Evolutionary conservation across 768 basidiomycete genomes (phyloP), one percentile per base, ranked within the genome.

Genomic region (Lactarius indigo): DNA sequence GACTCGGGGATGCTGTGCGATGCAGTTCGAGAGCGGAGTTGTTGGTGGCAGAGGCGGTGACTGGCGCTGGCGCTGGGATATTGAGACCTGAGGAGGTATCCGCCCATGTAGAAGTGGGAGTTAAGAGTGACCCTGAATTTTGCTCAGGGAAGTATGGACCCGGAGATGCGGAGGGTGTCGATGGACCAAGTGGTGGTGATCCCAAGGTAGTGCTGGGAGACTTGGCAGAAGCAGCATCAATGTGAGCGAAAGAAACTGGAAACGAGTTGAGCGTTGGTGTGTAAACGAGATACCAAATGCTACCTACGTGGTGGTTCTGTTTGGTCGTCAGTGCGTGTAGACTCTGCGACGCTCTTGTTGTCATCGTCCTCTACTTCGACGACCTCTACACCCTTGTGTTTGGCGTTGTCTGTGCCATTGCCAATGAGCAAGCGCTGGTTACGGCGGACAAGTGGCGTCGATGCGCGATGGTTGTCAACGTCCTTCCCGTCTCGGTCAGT

Each of bases 391-490:
- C 67, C 69, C 73, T 80, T 79, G 60, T 75, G 71, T 72, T 81
- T 79, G 37, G 31, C 73, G 75, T 77, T 68, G 77, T 65, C 73
- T 35, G 54, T 73, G 1, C 75, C 78, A 66, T 80, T 86, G 55
- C 85, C 88, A 62, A 94, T 93, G 85, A 93, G 82, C 41, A 94
- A 75, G 47, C 90, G 77, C 57, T 84, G 79, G 61, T 81, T 79
- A 52, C 84, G 80, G 3, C 82, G 81, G 2, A 85, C 83, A 31
- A 81, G 78, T 6, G 79, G 72, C 13, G 77, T 66, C 18, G 77
- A 72, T 42, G 76, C 73, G 35, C 70, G 69, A 47, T 72, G 76
- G 52, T 76, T 76, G 59, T 74, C 76, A 55, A 73, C 75, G 54
- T 73, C 75, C 60, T 75, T 80, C 65, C 79, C 76, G 56, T 77